phyloP scores from a whole-genome alignment of 352 stramenopile genomes.

The Phytophthora foliorum region DNA sequence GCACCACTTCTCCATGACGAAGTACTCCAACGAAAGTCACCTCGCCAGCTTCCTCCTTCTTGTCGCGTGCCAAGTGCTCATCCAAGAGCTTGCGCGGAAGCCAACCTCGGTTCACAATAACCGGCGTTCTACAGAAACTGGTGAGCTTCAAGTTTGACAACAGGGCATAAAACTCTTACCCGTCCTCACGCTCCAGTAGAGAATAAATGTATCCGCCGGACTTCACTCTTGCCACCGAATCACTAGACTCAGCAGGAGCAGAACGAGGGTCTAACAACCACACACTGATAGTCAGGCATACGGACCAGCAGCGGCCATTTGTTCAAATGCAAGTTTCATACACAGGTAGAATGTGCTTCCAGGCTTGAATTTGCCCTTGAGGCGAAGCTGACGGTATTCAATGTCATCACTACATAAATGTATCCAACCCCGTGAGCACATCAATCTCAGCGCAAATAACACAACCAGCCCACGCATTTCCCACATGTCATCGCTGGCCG shows the following conservation, averaged over 20 bases:
- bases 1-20: conserved; percentile 82
- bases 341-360: conserved; percentile 87
- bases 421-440: conserved; percentile 21
- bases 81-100: conserved; percentile 82
- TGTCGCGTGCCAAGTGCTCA: conserved; percentile 63
- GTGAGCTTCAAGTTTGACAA: conserved; percentile 4
- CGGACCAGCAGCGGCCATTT: neutral
- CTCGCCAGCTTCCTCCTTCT: conserved; percentile 64
- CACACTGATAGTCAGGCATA: conserved; percentile 4
- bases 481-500: conserved; percentile 66
- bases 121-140: conserved; percentile 58
- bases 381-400: conserved; percentile 80
- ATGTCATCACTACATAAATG: conserved; percentile 65
- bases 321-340: conserved; percentile 30
- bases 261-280: conserved; percentile 72
- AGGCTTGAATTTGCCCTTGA: conserved; percentile 75
- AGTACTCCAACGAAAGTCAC: conserved; percentile 80
- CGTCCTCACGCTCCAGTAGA: conserved; percentile 72
- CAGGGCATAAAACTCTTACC: conserved; percentile 39
- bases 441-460: neutral
- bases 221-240: conserved; percentile 82
- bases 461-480: conserved; percentile 2
- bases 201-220: conserved; percentile 91
- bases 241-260: conserved; percentile 78
- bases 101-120: conserved; percentile 90